Conservation (phyloP, 495 filamentous ascomycete species). For the Parachaetomium inaequale region DNA sequence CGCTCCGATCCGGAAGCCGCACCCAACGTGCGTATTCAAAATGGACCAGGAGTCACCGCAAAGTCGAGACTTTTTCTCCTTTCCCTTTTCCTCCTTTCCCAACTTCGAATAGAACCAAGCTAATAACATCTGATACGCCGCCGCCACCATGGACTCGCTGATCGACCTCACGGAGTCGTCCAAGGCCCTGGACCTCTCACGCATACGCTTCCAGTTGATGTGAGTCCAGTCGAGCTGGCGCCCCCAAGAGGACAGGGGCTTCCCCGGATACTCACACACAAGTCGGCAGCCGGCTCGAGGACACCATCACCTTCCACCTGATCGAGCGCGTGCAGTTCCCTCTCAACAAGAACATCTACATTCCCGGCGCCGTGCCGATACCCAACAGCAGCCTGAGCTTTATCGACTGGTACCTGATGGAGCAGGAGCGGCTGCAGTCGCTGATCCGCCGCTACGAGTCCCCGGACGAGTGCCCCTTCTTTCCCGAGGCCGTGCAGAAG, state of each 20-base stretch:
- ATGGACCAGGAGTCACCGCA: not conserved
- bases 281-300: conserved; percentile 77
- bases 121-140: not conserved
- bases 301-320: conserved; percentile 97
- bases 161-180: conserved; percentile 82
- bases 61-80: not conserved
- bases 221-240: conserved; percentile 40
- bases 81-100: not conserved
- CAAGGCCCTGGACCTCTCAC: conserved; percentile 82
- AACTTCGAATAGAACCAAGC: not conserved
- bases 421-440: conserved; percentile 90
- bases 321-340: conserved; percentile 99
- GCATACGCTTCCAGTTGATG: conserved; percentile 96
- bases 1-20: conserved; percentile 4
- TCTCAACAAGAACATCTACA: conserved; percentile 83
- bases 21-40: not conserved
- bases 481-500: conserved; percentile 71
- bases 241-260: not conserved
- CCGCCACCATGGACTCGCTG: conserved; percentile 69
- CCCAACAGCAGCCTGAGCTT: conserved; percentile 70
- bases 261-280: conserved; percentile 14
- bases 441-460: conserved; percentile 91
- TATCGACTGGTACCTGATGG: conserved; percentile 86
- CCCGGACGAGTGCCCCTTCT: conserved; percentile 98
- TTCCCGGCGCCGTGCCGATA: conserved; percentile 72